Conservation (phyloP, 768 basidiomycete species). For the Phlegmacium glaucopus region DNA sequence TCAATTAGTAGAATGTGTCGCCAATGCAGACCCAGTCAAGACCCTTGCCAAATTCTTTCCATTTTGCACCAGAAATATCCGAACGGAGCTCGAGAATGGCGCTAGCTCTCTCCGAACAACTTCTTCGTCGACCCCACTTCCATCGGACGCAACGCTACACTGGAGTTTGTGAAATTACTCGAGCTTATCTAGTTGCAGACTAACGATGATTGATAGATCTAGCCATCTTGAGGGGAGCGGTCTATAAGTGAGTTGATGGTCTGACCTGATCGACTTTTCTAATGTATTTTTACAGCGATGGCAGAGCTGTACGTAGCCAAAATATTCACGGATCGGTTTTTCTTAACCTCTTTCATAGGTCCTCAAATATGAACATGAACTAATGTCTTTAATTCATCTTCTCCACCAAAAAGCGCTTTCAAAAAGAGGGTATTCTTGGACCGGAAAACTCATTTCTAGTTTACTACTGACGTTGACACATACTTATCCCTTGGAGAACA, state of each 20-base stretch:
- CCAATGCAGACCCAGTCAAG: slow-evolving; percentile 75
- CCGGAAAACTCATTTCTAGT: slow-evolving; percentile 72
- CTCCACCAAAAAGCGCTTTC: slow-evolving; percentile 72
- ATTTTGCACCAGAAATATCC: slow-evolving; percentile 67
- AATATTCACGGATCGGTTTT: background rate
- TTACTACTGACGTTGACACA: slow-evolving; percentile 72
- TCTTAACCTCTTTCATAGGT: slow-evolving; percentile 38
- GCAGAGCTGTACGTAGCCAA: slow-evolving; percentile 47
- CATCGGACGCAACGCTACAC: slow-evolving; percentile 83
- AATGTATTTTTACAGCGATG: slow-evolving; percentile 39
- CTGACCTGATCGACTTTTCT: background rate
- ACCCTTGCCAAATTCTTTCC: slow-evolving; percentile 77
- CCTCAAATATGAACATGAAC: slow-evolving; percentile 57
- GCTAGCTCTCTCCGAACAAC: slow-evolving; percentile 76
- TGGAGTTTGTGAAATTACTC: slow-evolving; percentile 57
- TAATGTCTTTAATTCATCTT: slow-evolving; percentile 56
- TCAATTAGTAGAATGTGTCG: slow-evolving; percentile 81
- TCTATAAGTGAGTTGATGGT: slow-evolving; percentile 59
- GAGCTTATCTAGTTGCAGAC: slow-evolving; percentile 1
- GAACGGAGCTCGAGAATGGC: slow-evolving; percentile 77
- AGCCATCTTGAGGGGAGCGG: slow-evolving; percentile 73
- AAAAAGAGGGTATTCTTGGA: slow-evolving; percentile 81
- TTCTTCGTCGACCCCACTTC: slow-evolving; percentile 60
- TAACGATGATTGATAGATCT: slow-evolving; percentile 43
- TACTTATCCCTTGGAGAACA: slow-evolving; percentile 78